Base-by-base conservation (phyloP, 305 asterid species). In the Rubia tinctorum region DNA sequence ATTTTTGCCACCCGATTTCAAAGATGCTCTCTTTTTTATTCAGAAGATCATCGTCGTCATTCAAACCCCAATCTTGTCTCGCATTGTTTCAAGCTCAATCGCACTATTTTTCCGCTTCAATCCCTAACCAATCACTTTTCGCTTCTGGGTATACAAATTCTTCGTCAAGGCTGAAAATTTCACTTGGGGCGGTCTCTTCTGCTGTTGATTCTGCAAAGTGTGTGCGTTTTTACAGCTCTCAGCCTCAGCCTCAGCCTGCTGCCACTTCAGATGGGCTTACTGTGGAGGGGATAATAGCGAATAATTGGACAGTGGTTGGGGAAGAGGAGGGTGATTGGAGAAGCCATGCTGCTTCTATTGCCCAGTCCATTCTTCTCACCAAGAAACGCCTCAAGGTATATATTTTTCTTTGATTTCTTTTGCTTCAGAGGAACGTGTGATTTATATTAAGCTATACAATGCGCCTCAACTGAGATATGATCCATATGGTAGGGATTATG, bases 301-400 rank as follows among this genome's bases (percentile, higher is more conserved):
- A 87, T 59, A 89, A 84, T 75, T 95, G 99, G 98, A 73, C 78
- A 37, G 83, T 92, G 58, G 77, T 82, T 71, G 96, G 88, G 78
- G 95, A 92, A 83, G 76, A 75, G 49, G 95, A 88, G 88, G 88
- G 85, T 74, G 97, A 92, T 82, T 95, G 97, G 96, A 88, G 80
- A 82, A 89, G 97, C 73, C 97, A 95, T 55, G 95, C 98, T 42
- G 85, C 98, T 80, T 84, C 96, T 15, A 89, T 92, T 76, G 97
- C 98, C 80, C 96, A 88, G 75, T 92, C 99, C 64, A 83, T 92
- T 76, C 85, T 85, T 79, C 93, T 92, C 45, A 87, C 91, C 84
- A 95, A 91, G 89, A 92, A 87, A 84, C 98, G 97, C 74, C 83
- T 91, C 6, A 81, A 82, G 80, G 99, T 92, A 60, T 65, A 15